Evolutionary conservation across 2,329 filamentous ascomycete species (phyloP).

Genomic region (Mycocentrospora acerina): DNA sequence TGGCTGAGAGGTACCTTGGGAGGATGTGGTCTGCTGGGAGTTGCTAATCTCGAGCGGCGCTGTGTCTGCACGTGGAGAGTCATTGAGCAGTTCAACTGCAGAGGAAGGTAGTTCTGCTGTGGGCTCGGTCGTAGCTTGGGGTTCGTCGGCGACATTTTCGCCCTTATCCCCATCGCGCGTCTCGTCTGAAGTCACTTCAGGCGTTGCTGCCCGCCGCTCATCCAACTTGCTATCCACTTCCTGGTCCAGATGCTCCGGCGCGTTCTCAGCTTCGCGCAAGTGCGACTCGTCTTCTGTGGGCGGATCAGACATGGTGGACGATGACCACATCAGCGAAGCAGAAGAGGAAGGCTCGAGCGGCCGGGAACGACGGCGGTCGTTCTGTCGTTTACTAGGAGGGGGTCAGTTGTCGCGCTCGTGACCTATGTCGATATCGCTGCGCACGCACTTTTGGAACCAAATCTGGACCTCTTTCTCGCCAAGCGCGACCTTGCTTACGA

Average conservation of each 20-base stretch:
- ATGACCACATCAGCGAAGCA: slow-evolving; percentile 39
- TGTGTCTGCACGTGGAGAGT: slow-evolving; percentile 24
- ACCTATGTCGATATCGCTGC: slow-evolving; percentile 22
- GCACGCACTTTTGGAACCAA: slow-evolving; percentile 38
- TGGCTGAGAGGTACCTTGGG: slow-evolving; percentile 32
- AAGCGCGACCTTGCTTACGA: slow-evolving; percentile 81
- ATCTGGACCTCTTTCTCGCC: slow-evolving; percentile 98
- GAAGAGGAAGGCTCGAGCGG: slow-evolving; percentile 57
- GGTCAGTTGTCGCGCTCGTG: slow-evolving; percentile 35
- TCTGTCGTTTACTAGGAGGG: slow-evolving; percentile 72
- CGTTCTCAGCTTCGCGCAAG: slow-evolving; percentile 23
- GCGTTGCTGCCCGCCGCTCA: slow-evolving; percentile 19
- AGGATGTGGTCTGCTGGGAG: slow-evolving; percentile 34
- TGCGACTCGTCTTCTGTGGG: slow-evolving; percentile 31
- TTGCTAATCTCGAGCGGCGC: slow-evolving; percentile 28
- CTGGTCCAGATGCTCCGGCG: slow-evolving; percentile 15
- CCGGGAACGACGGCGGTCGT: slow-evolving; percentile 84
- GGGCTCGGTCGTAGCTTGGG: slow-evolving; percentile 20
- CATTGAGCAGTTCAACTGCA: slow-evolving; percentile 22
- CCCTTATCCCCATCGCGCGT: slow-evolving; percentile 12
- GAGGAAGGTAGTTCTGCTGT: slow-evolving; percentile 18
- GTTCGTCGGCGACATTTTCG: slow-evolving; percentile 12
- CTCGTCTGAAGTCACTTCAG: slow-evolving; percentile 23
- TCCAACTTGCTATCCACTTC: slow-evolving; percentile 21
- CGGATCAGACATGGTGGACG: slow-evolving; percentile 40